Base-by-base conservation (phyloP, 2,329 filamentous ascomycete genomes). In the Sporothrix brunneoviolacea region DNA sequence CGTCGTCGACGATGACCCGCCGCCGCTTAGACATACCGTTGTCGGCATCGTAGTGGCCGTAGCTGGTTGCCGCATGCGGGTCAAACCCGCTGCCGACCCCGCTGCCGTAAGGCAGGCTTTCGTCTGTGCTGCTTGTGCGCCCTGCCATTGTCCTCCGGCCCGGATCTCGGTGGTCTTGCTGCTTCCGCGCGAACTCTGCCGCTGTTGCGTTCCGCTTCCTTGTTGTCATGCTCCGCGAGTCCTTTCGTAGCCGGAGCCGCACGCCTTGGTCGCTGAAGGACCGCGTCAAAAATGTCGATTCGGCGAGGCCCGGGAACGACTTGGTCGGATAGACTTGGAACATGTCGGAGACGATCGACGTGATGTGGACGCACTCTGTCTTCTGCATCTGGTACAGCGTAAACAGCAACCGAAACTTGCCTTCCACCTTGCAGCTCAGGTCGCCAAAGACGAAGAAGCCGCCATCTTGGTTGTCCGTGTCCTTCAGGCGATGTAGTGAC, bases 381-480 rank as follows among this genome's bases (percentile, higher is more conserved):
- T 64, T 62, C 54, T 67, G 73, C 68, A 88, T 80, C 64, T 91
- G 86, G 65, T 85, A 91, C 13, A 95, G 74, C 43, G 80, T 84
- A 63, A 95, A 95, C 50, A 82, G 78, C 35, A 95, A 74, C 32
- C 83, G 76, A 62, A 83, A 91, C 18, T 72, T 74, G 27, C 90
- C 90, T 59, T 86, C 80, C 21, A 82, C 73, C 62, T 85, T 85
- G 54, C 91, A 82, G 0, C 88, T 93, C 19, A 95, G 73, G 65
- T 95, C 89, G 5, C 86, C 86, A 66, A 94, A 95, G n/a, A 95
- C 84, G 61, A 95, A 95, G 68, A 90, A 94, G 1, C 84, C 88
- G 10, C 86, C 86, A 65, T 93, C 88, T 70, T 72, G 73, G 61
- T 90, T 90, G 60, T 84, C 76, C 3, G 80, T 75, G 62, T 94